Evolutionary conservation across 148 eudicot genomes (phyloP).

Genomic region (Camellia granthamiana): DNA sequence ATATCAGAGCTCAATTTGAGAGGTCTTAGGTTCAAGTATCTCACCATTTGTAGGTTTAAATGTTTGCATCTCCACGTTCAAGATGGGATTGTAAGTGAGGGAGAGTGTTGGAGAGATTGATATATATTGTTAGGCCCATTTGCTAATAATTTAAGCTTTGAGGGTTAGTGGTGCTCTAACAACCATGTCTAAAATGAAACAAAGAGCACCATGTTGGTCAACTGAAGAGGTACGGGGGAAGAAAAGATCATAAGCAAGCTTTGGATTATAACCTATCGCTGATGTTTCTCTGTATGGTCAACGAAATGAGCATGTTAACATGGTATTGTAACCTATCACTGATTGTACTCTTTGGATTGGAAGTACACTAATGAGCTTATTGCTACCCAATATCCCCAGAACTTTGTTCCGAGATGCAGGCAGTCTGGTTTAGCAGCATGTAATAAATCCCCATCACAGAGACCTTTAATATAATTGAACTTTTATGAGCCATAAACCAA

Average conservation of each 20-base stretch:
- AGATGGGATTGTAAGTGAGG: too few species aligned
- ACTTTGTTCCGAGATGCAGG: background rate
- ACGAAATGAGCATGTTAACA: background rate
- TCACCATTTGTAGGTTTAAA: too few species aligned
- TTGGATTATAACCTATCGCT: too few species aligned
- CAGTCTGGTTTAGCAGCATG: background rate
- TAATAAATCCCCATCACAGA: background rate
- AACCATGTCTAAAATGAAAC: background rate
- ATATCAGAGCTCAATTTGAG: too few species aligned
- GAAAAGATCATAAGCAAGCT: background rate
- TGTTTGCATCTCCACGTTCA: too few species aligned
- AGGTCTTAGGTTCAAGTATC: too few species aligned
- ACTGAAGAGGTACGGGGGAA: background rate
- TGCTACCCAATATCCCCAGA: background rate
- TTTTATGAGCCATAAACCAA: slow-evolving; percentile 8
- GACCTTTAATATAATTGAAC: background rate
- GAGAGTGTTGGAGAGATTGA: too few species aligned
- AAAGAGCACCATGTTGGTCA: background rate
- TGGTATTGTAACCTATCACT: background rate
- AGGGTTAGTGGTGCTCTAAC: too few species aligned
- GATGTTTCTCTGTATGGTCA: too few species aligned
- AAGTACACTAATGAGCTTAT: background rate
- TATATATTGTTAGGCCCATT: too few species aligned
- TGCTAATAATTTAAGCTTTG: too few species aligned
- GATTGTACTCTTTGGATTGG: background rate